These are phyloP conservation scores for Xylaria palmicola DNA, from an alignment of 495 filamentous ascomycete species.

Conservation along the genomic window DNA sequence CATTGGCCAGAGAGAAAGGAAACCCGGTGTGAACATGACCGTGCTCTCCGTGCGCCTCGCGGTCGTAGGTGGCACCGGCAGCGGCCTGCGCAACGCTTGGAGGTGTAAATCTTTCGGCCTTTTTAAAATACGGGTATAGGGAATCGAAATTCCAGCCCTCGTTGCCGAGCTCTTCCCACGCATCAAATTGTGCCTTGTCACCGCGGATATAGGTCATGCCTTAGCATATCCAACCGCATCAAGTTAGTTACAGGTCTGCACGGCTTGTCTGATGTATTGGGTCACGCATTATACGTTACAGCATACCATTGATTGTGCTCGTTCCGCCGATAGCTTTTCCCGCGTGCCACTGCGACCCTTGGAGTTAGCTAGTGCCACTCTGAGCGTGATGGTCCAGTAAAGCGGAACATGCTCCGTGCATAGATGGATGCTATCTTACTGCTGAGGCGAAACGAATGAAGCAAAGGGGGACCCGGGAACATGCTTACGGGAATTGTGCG, in stretches of 20 bases:
- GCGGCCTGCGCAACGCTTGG: slow-evolving; percentile 40
- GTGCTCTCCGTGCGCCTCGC: slow-evolving; percentile 44
- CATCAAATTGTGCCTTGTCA: slow-evolving; percentile 55
- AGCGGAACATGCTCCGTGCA: too few relatives aligned
- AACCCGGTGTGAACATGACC: slow-evolving; percentile 53
- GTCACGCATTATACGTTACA: background rate
- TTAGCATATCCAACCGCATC: slow-evolving; percentile 9
- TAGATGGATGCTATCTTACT: too few relatives aligned
- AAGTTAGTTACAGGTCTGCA: background rate
- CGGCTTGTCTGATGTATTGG: background rate
- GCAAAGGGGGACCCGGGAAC: background rate
- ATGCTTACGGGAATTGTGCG: slow-evolving; percentile 23
- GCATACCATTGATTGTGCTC: slow-evolving; percentile 52
- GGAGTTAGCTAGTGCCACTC: background rate
- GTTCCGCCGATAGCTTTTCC: slow-evolving; percentile 56
- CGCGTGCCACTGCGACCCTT: slow-evolving; percentile 29
- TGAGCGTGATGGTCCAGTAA: too few relatives aligned
- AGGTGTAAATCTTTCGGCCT: slow-evolving; percentile 39
- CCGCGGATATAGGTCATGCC: slow-evolving; percentile 56
- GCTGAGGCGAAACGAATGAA: too few relatives aligned
- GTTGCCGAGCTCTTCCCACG: slow-evolving; percentile 58
- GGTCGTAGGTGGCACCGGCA: slow-evolving; percentile 45
- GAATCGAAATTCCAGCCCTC: slow-evolving; percentile 58
- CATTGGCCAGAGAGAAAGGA: slow-evolving; percentile 34
- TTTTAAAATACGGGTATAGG: slow-evolving; percentile 42